phyloP scores from a whole-genome alignment of 2,329 filamentous ascomycete species.

The Paracamarosporium sp. region DNA sequence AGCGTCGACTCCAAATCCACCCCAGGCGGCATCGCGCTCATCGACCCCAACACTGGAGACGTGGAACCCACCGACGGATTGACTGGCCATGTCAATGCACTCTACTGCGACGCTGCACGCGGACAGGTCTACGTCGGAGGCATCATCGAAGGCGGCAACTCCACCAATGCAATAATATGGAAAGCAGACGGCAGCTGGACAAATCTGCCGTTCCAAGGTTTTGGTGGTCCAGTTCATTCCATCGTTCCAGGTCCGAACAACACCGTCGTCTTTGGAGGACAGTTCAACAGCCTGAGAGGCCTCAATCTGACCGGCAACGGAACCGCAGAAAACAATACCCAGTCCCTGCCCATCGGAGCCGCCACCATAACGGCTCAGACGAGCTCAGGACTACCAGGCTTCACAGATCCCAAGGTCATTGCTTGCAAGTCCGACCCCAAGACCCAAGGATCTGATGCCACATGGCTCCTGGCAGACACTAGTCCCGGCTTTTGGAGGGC shows the following conservation, averaged over 20 bases:
- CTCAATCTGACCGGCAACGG: slow-evolving; percentile 73
- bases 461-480: slow-evolving; percentile 81
- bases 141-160: slow-evolving; percentile 78
- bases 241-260: slow-evolving; percentile 82
- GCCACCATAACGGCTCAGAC: slow-evolving; percentile 74
- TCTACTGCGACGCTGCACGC: slow-evolving; percentile 80
- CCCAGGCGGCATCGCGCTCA: slow-evolving; percentile 77
- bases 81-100: slow-evolving; percentile 78
- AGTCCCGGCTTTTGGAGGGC: slow-evolving; percentile 84
- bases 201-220: slow-evolving; percentile 87
- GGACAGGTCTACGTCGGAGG: slow-evolving; percentile 92
- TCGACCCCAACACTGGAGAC: slow-evolving; percentile 72
- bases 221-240: slow-evolving; percentile 89
- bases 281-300: slow-evolving; percentile 80
- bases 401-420: slow-evolving; percentile 79
- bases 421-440: slow-evolving; percentile 75
- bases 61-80: slow-evolving; percentile 80
- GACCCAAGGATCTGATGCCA: slow-evolving; percentile 71
- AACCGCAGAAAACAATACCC: slow-evolving; percentile 71
- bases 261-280: slow-evolving; percentile 90
- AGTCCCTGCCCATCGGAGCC: slow-evolving; percentile 83
- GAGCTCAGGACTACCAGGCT: slow-evolving; percentile 67
- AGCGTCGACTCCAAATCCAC: slow-evolving; percentile 80
- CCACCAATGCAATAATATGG: slow-evolving; percentile 91
- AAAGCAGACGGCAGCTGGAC: slow-evolving; percentile 66